Base-by-base conservation (phyloP, 2,329 filamentous ascomycete species). In the Colletotrichum tamarilloi region DNA sequence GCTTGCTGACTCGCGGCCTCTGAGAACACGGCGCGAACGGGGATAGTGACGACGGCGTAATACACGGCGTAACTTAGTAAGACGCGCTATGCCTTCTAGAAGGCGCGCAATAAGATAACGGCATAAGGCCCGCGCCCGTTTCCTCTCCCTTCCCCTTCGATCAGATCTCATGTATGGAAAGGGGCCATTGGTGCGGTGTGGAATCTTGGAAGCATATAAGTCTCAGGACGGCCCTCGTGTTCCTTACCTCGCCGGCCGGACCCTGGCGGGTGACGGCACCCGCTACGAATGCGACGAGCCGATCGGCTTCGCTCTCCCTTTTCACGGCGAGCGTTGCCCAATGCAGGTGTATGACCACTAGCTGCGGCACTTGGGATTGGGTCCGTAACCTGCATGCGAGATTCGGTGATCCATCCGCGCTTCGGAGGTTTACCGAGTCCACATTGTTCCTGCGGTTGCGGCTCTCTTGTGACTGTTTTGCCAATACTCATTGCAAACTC, bases 371-470 rank as follows among this genome's bases (percentile, higher is more conserved):
- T 65, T 65, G 35, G 55, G 55, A 70, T 46, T 62, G 67, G 56
- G 28, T 62, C 42, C 22, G 56, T 42, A 38, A 28, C 35, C 59
- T 63, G 53, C 58, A 69, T 64, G 42, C 67, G 67, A 65, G 55
- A 60, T 65, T 65, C 70, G 70, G 67, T 46, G 58, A 65, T 65
- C 67, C 67, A 70, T 62, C 70, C 70, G 70, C 67, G 38, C 22
- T 49, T 70, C 70, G 70, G 70, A 66, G 26, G 60, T 65, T 70
- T 53, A 22, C 67, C 70, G 70, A 73, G 46, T 68, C 70, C 66
- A 56, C 42, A 30, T 24, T 38, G 49, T 22, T 22, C 19, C 38
- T 42, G 38, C 38, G 38, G 38, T 42, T 49, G 42, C 42, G 42
- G 42, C 42, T 49, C 42, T 49, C 42, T n/a, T 49, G 42, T 49